Evolutionary conservation across 306 rosid species (phyloP).

Genomic region (Prosopis cineraria): DNA sequence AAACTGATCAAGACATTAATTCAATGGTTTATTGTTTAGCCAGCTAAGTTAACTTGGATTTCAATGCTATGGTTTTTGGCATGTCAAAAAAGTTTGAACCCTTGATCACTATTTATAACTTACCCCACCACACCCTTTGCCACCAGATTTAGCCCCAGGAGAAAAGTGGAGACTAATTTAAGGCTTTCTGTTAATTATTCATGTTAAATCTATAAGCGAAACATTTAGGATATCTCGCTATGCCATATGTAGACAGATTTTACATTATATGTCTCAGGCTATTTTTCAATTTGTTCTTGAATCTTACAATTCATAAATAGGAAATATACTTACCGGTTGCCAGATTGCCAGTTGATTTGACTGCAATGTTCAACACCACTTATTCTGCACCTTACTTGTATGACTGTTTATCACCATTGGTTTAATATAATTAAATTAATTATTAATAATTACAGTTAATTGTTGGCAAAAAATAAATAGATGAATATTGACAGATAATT

Average conservation of each 20-base stretch:
- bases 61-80: neutral
- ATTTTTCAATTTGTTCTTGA: neutral
- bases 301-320: neutral
- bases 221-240: neutral
- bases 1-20: no score
- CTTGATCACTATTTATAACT: no score
- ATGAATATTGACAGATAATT: neutral
- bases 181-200: neutral
- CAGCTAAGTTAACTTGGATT: no score
- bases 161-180: no score
- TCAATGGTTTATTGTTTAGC: no score
- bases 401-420: neutral
- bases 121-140: no score
- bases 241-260: neutral
- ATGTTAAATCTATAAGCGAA: neutral
- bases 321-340: neutral
- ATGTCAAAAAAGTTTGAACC: no score
- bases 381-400: neutral
- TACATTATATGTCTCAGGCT: neutral
- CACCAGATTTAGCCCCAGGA: no score
- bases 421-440: neutral
- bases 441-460: no score
- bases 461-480: no score
- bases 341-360: neutral
- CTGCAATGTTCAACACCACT: neutral